Evolutionary conservation across 495 filamentous ascomycete species (phyloP), one percentile per base, ranked within the genome.

Genomic region (Talaromyces trachyspermus): DNA sequence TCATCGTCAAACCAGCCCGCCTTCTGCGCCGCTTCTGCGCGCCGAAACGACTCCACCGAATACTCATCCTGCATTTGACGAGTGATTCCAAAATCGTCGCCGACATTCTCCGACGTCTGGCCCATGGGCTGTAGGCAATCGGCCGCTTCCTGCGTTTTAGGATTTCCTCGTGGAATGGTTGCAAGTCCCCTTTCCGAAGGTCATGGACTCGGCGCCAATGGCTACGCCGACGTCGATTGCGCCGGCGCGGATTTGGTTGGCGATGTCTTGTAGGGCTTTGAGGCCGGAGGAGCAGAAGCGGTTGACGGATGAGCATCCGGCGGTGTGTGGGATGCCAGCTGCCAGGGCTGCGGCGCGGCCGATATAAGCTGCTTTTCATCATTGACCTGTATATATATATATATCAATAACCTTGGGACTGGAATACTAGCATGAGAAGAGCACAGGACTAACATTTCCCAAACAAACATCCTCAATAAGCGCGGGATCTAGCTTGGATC

Each of bases 61-160:
- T 82, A 96, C 46, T 77, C 66, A 62, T 98, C 92, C 62, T 95
- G 88, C 51, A 60, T 59, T 59, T 91, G 82, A 36, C 92, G 79
- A 1, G 80, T 66, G 57, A 98, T 82, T 49, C 83, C 76, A 60
- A 98, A 98, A 69, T 96, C 91, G 43, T 77, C 80, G 38, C 80
- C 88, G n/a, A 98, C 87, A 54, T 98, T 96, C 72, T 98, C 92
- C 9, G 83, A 88, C 0, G 92, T 98, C 80, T 95, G 92, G 0
- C 92, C 92, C 92, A 98, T 98, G 23, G 89, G 82, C 75, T 91
- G 81, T 78, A 88, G 78, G 74, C 89, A 94, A 65, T 98, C 92
- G 26, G 62, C 58, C 0, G 87, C 79, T 59, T 96, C 89, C 59
- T 86, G 86, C 58, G 76, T 78, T 52, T 71, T 20, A 88, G 64